Evolutionary conservation across 768 basidiomycete species (phyloP).

Genomic region (Daedalea quercina): DNA sequence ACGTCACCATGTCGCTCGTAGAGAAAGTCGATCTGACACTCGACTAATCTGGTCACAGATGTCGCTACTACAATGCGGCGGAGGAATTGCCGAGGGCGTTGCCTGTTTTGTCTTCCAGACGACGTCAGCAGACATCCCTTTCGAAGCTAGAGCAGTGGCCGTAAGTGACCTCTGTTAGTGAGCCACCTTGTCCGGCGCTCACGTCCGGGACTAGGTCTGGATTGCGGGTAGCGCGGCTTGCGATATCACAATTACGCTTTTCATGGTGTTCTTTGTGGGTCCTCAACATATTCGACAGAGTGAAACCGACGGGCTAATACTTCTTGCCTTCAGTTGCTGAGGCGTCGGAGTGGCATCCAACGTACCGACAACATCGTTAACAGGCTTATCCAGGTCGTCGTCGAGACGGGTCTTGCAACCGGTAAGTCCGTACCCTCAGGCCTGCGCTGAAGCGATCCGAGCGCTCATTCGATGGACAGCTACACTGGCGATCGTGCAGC

Average conservation of each 20-base stretch:
- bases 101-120: neutral
- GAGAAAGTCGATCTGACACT: neutral
- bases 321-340: neutral
- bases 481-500: neutral
- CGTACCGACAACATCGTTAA: neutral
- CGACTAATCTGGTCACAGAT: neutral
- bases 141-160: neutral
- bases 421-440: neutral
- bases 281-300: neutral
- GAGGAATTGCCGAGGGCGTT: neutral
- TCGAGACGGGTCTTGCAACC: neutral
- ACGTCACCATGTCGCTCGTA: neutral
- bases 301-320: neutral
- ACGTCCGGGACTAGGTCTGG: neutral
- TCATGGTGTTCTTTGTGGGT: neutral
- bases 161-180: neutral
- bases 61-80: neutral
- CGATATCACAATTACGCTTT: neutral
- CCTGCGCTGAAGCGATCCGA: neutral
- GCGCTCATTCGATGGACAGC: neutral
- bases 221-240: neutral
- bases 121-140: neutral
- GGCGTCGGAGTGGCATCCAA: neutral
- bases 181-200: neutral
- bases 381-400: neutral